Evolutionary conservation across 495 filamentous ascomycete species (phyloP), one percentile per base, ranked within the genome.

Genomic region (Elasticomyces elasticus): DNA sequence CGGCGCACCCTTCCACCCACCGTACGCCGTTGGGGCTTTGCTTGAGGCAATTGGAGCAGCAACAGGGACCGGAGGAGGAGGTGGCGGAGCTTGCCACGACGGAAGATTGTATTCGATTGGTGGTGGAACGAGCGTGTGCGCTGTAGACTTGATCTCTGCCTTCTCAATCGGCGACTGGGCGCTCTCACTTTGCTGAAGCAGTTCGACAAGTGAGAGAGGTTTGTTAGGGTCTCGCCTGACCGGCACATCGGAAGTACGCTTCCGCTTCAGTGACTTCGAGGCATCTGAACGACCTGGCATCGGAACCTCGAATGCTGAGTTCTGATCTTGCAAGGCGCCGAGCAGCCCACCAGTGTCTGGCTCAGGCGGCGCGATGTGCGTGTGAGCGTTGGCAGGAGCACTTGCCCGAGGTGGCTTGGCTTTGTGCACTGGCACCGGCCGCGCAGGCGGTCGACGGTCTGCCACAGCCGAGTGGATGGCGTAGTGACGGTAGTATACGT

Each of bases 401-500:
- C 47, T 26, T 2, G 19, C 25, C 1, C 15, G 17, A 20, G 26
- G 10, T n/a, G 2, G 7, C 27, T 20, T 30, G 2, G 27, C 5
- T 15, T 9, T 28, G 17, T 49, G 24, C 9, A 20, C 19, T 26
- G 49, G 38, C 26, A 13, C 5, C n/a, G 40, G 46, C 26, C 55
- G 24, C 9, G 37, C 2, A 11, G 17, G 20, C 1, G 52, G 5
- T 35, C 22, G 56, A 23, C 54, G 27, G 20, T 61, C 58, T 10
- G 49, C 58, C 5, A 57, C 54, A 9, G 33, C 56, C 31, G 48
- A 20, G 41, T 61, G 58, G 15, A 61, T 49, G 10, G 58, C 58
- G 24, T 48, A 58, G 45, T 63, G 61, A 27, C 53, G 25, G 26
- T 63, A 63, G 25, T 44, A 51, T 6, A 63, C 54, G 13, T 63